Evolutionary conservation across 805 yeast species (phyloP).

Genomic region (Barnettozyma siamensis): DNA sequence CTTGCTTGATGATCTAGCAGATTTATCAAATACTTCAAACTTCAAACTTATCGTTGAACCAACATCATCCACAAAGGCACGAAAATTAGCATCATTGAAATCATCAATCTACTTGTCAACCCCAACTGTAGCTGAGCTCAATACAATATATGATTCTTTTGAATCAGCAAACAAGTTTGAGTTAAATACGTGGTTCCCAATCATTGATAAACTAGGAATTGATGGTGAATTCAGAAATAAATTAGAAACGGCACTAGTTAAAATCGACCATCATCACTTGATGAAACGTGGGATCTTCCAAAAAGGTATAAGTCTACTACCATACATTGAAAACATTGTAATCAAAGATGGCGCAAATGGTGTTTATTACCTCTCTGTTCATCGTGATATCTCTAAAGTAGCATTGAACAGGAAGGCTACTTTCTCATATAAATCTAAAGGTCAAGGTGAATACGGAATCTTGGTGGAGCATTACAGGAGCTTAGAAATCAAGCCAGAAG

Average conservation of each 20-base stretch:
- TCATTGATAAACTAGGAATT: constrained; percentile 54
- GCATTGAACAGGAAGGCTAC: constrained; percentile 4
- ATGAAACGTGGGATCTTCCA: constrained; percentile 48
- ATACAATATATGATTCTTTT: constrained; percentile 47
- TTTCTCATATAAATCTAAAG: constrained; percentile 16
- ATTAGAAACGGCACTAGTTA: constrained; percentile 30
- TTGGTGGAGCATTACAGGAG: constrained; percentile 58
- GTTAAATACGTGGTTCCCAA: constrained; percentile 66
- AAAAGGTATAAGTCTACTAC: constrained; percentile 65
- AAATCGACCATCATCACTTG: constrained; percentile 23
- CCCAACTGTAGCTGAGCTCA: constrained; percentile 65
- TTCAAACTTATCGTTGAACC: constrained; percentile 61
- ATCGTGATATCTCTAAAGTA: constrained; percentile 9
- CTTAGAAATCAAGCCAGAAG: constrained; percentile 27
- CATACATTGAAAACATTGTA: constrained; percentile 60
- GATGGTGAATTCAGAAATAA: constrained; percentile 41
- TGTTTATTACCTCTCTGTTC: constrained; percentile 38
- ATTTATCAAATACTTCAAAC: constrained; percentile 19
- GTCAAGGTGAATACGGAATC: constrained; percentile 38
- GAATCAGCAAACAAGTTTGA: constrained; percentile 38
- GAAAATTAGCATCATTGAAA: constrained; percentile 18
- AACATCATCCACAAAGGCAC: constrained; percentile 64
- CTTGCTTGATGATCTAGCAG: constrained; percentile 34
- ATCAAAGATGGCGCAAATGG: constrained; percentile 69
- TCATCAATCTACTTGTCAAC: constrained; percentile 30